Conservation (phyloP, 1,284 basidiomycete genomes). For the Dichomitus squalens region DNA sequence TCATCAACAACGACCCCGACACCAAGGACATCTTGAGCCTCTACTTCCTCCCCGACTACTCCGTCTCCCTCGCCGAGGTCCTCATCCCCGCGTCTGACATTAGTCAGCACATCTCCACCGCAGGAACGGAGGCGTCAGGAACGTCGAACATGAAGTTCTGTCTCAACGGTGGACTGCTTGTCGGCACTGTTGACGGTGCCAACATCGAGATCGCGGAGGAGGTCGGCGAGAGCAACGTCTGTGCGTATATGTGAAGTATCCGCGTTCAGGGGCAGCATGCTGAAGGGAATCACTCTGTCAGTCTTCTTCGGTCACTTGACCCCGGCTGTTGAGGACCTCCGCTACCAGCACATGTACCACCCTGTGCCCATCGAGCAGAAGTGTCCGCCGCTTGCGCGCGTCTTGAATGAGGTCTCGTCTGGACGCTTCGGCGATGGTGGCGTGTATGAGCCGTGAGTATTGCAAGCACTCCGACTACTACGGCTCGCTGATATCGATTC, state of each 20-base stretch:
- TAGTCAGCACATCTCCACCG: constrained; percentile 92
- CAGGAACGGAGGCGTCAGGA: constrained; percentile 88
- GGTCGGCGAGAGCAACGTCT: constrained; percentile 72
- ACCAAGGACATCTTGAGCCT: constrained; percentile 82
- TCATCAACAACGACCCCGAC: constrained; percentile 87
- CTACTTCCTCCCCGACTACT: constrained; percentile 89
- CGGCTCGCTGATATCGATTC: neutral
- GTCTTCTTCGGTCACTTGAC: constrained; percentile 87
- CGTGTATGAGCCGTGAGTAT: constrained; percentile 76
- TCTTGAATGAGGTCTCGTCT: constrained; percentile 70
- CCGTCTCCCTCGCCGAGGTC: constrained; percentile 87
- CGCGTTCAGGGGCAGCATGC: no score
- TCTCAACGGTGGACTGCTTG: constrained; percentile 84
- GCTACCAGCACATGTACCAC: constrained; percentile 84
- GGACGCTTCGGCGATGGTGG: constrained; percentile 78
- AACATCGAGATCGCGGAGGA: constrained; percentile 96
- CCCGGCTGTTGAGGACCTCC: constrained; percentile 79
- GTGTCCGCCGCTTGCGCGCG: constrained; percentile 75
- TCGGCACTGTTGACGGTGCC: constrained; percentile 86
- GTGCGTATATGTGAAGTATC: constrained; percentile 50
- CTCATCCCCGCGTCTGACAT: constrained; percentile 92
- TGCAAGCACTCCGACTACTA: constrained; percentile 5
- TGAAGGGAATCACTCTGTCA: constrained; percentile 27
- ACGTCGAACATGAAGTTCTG: constrained; percentile 96
- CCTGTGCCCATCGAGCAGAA: constrained; percentile 79